Percentiles rank a stretch among this genome's conserved stretches.
Conservation (phyloP, 371 early-diverging fungal genomes). For the Cokeromyces recurvatus region DNA sequence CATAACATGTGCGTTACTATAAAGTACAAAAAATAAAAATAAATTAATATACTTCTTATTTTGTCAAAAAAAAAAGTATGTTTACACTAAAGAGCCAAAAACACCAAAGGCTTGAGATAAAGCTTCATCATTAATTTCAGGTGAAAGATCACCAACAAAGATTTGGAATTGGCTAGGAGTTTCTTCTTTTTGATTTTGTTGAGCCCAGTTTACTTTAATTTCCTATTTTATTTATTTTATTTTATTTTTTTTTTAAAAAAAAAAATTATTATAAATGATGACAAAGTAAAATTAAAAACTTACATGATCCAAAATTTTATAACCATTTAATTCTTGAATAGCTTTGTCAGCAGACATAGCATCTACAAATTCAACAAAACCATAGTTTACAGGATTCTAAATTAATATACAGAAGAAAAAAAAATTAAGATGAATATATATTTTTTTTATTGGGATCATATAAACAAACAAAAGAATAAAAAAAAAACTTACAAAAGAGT, state of each 20-base stretch:
- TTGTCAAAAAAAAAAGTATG: conserved; percentile 33
- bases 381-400: conserved; percentile 76
- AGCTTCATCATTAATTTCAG: conserved; percentile 77
- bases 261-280: too few species aligned
- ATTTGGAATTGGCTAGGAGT: conserved; percentile 71
- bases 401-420: conserved; percentile 1
- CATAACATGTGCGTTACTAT: conserved; percentile 60
- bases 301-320: conserved; percentile 58
- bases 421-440: neutral
- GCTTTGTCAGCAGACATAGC: conserved; percentile 72
- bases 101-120: conserved; percentile 62
- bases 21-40: neutral
- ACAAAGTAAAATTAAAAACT: neutral
- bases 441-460: too few species aligned
- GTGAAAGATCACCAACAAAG: conserved; percentile 83
- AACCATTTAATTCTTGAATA: conserved; percentile 72
- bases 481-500: conserved; percentile 13
- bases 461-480: neutral
- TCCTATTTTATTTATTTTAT: conserved; percentile 22
- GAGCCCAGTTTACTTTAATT: conserved; percentile 49
- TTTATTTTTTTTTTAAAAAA: neutral
- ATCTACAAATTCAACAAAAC: conserved; percentile 83
- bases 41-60: conserved; percentile 7
- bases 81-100: conserved; percentile 60
- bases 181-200: conserved; percentile 49